These are phyloP conservation scores for Hygrocybe coccinea DNA, from an alignment of 768 basidiomycete genomes.

Conservation along the genomic window DNA sequence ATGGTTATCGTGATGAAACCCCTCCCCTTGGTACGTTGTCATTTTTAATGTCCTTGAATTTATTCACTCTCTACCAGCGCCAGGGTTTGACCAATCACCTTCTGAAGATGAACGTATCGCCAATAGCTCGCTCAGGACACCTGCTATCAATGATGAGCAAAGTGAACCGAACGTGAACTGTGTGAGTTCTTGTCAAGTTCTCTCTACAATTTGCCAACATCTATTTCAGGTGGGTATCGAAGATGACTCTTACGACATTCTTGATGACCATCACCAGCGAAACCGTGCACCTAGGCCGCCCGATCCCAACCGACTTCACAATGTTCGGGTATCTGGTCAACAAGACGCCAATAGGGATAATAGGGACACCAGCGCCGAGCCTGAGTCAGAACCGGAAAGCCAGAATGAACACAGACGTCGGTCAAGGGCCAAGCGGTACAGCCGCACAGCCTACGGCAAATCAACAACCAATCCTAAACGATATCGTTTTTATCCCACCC, in stretches of 20 bases:
- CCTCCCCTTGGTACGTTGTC: too few species aligned
- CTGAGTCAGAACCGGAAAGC: background rate
- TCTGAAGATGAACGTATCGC: too few species aligned
- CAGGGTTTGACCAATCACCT: too few species aligned
- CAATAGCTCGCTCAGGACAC: too few species aligned
- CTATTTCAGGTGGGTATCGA: background rate
- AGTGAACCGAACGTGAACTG: too few species aligned
- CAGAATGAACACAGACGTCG: background rate
- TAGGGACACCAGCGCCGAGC: background rate
- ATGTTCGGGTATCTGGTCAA: background rate
- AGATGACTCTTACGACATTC: background rate
- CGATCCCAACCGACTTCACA: background rate
- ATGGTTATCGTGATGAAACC: too few species aligned
- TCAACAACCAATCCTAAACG: background rate
- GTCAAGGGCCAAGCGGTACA: background rate
- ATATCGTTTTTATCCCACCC: background rate
- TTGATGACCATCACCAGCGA: background rate
- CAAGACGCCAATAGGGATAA: too few species aligned
- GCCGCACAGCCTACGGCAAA: background rate
- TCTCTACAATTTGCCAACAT: too few species aligned
- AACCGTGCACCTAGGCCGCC: background rate
- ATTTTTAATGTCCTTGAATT: too few species aligned
- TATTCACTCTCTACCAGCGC: too few species aligned
- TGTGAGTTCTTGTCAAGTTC: too few species aligned
- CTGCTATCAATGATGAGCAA: too few species aligned